Evolutionary conservation across 2,329 filamentous ascomycete genomes (phyloP).

Genomic region (Teratosphaeria gauchensis): DNA sequence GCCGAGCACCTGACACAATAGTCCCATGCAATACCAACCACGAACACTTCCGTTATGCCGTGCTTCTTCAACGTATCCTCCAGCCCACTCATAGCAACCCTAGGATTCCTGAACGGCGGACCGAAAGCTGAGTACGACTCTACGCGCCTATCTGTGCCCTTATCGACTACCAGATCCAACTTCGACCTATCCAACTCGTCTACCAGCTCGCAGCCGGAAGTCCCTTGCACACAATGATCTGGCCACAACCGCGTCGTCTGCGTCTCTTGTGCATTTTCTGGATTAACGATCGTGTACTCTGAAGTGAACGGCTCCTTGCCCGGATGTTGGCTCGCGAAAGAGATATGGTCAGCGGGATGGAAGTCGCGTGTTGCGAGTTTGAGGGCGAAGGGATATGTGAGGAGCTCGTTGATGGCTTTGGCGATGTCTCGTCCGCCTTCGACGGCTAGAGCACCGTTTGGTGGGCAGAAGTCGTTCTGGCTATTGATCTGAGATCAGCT

Average conservation of each 20-base stretch:
- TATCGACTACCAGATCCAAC: constrained; percentile 62
- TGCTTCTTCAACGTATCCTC: constrained; percentile 45
- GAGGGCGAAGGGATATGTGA: constrained; percentile 59
- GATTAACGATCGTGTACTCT: constrained; percentile 55
- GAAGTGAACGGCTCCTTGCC: constrained; percentile 60
- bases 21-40: constrained; percentile 78
- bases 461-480: constrained; percentile 91
- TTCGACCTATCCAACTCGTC: constrained; percentile 54
- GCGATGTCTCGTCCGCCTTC: constrained; percentile 60
- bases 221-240: constrained; percentile 72
- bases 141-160: constrained; percentile 62
- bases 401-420: constrained; percentile 62
- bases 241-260: constrained; percentile 71
- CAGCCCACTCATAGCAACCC: constrained; percentile 53
- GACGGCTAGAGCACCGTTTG: constrained; percentile 79
- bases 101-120: constrained; percentile 60
- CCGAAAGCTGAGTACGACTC: constrained; percentile 96
- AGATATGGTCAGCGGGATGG: constrained; percentile 75
- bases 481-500: constrained; percentile 4
- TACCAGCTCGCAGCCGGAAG: constrained; percentile 62
- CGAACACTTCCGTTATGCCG: constrained; percentile 67
- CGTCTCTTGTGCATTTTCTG: constrained; percentile 52
- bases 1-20: constrained; percentile 82
- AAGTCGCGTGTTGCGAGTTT: constrained; percentile 87
- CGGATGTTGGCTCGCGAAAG: constrained; percentile 73